Evolutionary conservation across 345 rosid genomes (phyloP).

Genomic region (Noccaea bulbosa): DNA sequence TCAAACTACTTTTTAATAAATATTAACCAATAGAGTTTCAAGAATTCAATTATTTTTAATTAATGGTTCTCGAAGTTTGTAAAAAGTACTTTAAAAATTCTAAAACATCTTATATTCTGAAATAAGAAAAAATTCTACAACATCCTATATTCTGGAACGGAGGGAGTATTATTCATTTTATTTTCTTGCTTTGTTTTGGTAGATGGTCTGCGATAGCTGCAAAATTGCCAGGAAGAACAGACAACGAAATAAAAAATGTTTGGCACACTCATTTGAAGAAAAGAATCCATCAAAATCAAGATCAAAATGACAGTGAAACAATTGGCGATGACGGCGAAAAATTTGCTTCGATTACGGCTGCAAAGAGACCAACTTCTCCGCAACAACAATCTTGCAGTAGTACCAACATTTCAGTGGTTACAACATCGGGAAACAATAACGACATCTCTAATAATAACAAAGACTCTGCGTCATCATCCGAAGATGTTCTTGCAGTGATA

Average conservation of each 20-base stretch:
- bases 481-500: conserved; percentile 33
- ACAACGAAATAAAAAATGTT: conserved; percentile 57
- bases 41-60: too few species aligned
- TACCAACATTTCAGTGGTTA: conserved; percentile 32
- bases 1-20: too few species aligned
- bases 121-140: too few species aligned
- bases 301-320: background rate
- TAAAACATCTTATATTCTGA: too few species aligned
- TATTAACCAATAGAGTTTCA: too few species aligned
- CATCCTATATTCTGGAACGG: too few species aligned
- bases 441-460: conserved; percentile 33
- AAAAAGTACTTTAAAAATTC: too few species aligned
- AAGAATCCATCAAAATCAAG: conserved; percentile 35
- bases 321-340: background rate
- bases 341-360: background rate
- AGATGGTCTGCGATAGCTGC: conserved; percentile 67
- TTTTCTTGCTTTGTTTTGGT: background rate
- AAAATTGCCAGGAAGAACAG: conserved; percentile 56
- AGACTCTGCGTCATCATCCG: conserved; percentile 33
- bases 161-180: background rate
- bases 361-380: conserved; percentile 27
- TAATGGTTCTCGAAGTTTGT: too few species aligned
- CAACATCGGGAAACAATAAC: conserved; percentile 36
- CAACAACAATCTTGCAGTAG: conserved; percentile 37
- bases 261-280: conserved; percentile 57